Base-by-base conservation (phyloP, 176 grass and related monocot genomes). In the Miscanthus lutarioriparius region DNA sequence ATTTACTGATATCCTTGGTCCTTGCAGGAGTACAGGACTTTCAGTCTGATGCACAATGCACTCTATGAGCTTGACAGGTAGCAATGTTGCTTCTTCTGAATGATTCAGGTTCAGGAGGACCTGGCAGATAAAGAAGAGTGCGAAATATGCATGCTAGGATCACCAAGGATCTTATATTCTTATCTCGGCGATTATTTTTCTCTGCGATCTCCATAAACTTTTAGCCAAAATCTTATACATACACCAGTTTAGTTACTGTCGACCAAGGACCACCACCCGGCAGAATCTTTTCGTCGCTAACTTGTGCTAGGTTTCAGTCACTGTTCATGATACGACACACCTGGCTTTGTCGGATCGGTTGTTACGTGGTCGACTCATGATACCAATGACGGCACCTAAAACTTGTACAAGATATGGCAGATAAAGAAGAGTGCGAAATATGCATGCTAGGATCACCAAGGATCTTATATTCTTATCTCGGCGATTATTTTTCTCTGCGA, bases 141-240 rank as follows among this genome's bases (percentile, higher is more conserved):
- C 25, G 7, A 1, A 1, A 30, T 6, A 25, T 25, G 17, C 6
- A 26, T 72, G 37, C 75, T 80, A 35, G 40, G 26, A n/a, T 69
- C 77, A 51, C 33, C 12, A 23, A 25, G 51, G 49, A 62, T 67
- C 77, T 49, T 43, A 43, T 43, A 43, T 43, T 43, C 40, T 43
- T 58, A 82, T 77, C 71, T n/a, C 19, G 0, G 5, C 51, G 38
- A 71, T 86, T 70, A 53, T 83, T 86, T 40, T 26, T 72, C 84
- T 35, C 43, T 5, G 15, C 19, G 22, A 82, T 36, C 56, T 38
- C 63, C 73, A 59, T 72, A 78, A 72, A 82, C 67, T n/a, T n/a
- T n/a, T n/a, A n/a, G n/a, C n/a, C n/a, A n/a, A n/a, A n/a, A n/a
- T n/a, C n/a, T n/a, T n/a, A n/a, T n/a, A n/a, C n/a, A n/a, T n/a